phyloP scores from a whole-genome alignment of 1,284 basidiomycete genomes.

The Cryptococcus sp. region DNA sequence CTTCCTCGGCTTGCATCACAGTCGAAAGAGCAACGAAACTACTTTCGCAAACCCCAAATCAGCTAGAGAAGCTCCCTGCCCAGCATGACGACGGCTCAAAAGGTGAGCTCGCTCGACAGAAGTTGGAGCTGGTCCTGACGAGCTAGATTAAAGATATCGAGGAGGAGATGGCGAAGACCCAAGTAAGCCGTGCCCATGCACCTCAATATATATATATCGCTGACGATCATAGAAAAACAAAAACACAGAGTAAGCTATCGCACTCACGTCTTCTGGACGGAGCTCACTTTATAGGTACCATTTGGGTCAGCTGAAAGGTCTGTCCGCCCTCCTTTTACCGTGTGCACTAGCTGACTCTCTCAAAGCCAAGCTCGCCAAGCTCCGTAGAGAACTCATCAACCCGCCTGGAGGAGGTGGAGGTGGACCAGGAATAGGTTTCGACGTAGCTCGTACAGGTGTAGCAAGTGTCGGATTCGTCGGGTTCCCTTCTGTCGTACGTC shows the following conservation, averaged over 20 bases:
- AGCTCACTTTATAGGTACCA: slow-evolving; percentile 60
- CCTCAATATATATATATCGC: background rate
- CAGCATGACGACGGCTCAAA: slow-evolving; percentile 47
- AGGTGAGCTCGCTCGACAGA: slow-evolving; percentile 19
- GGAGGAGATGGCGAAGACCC: slow-evolving; percentile 49
- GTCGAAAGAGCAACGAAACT: too few relatives aligned
- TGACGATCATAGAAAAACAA: slow-evolving; percentile 80
- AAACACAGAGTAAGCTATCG: slow-evolving; percentile 48
- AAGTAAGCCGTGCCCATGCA: slow-evolving; percentile 16
- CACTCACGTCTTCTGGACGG: slow-evolving; percentile 8
- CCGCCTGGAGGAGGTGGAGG: slow-evolving; percentile 74
- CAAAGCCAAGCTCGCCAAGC: slow-evolving; percentile 89
- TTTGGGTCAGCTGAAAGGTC: slow-evolving; percentile 82
- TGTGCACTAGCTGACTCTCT: slow-evolving; percentile 22
- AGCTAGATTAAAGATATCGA: slow-evolving; percentile 46
- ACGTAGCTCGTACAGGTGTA: slow-evolving; percentile 92
- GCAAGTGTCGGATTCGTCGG: slow-evolving; percentile 95
- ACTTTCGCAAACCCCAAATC: too few relatives aligned
- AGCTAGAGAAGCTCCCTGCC: too few relatives aligned
- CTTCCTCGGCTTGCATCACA: too few relatives aligned
- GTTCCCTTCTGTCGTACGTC: slow-evolving; percentile 29
- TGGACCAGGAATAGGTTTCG: slow-evolving; percentile 83
- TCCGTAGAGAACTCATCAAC: slow-evolving; percentile 86
- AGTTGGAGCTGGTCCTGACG: background rate
- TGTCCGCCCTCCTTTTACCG: slow-evolving; percentile 17